phyloP scores from a whole-genome alignment of 129 eudicot genomes.

The Tagetes erecta region DNA sequence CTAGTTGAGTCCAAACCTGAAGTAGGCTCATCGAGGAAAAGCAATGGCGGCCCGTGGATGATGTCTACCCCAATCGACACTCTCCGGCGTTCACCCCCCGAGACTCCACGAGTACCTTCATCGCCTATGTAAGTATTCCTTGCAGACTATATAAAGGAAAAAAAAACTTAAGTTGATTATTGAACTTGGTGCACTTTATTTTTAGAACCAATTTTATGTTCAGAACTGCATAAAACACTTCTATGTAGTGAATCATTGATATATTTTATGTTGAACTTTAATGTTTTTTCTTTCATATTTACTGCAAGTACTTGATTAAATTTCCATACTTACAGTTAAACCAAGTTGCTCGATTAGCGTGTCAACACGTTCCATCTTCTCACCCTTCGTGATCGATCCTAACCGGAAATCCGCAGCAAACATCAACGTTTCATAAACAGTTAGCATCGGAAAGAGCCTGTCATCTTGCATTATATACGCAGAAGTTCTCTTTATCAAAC shows the following conservation, averaged over 20 bases:
- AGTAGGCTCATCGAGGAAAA: slow-evolving; percentile 91
- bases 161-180: background rate
- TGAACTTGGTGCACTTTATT: background rate
- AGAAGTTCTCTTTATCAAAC: slow-evolving; percentile 65
- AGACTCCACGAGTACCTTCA: slow-evolving; percentile 79
- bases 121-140: slow-evolving; percentile 75
- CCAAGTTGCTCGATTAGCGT: slow-evolving; percentile 69
- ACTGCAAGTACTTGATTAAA: background rate
- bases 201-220: too few relatives aligned
- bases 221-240: too few relatives aligned
- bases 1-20: slow-evolving; percentile 88
- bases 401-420: slow-evolving; percentile 77
- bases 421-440: slow-evolving; percentile 75
- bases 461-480: slow-evolving; percentile 85
- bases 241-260: too few relatives aligned
- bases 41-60: slow-evolving; percentile 76
- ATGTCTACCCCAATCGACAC: slow-evolving; percentile 86
- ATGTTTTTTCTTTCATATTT: background rate
- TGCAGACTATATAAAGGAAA: slow-evolving; percentile 47
- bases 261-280: too few relatives aligned
- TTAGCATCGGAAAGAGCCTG: slow-evolving; percentile 67
- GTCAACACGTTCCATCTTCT: slow-evolving; percentile 63
- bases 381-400: slow-evolving; percentile 55
- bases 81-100: slow-evolving; percentile 85
- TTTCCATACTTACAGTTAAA: slow-evolving; percentile 48